A percentile compares a stretch with the other conserved stretches of the same genome.
Conservation (phyloP, 2,329 filamentous ascomycete genomes). For the Fusarium globosum region DNA sequence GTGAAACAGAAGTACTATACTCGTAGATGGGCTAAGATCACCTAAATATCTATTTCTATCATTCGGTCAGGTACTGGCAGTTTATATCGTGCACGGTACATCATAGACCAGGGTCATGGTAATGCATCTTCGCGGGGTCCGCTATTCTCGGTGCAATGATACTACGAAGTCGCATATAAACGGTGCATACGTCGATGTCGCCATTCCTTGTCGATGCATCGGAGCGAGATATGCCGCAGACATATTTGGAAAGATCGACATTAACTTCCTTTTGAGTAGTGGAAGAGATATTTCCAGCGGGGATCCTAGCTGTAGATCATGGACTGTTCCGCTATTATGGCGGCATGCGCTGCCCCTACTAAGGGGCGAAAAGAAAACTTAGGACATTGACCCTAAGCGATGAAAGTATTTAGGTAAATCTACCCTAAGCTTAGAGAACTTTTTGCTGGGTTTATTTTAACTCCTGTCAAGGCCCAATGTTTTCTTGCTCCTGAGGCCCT, state of each 20-base stretch:
- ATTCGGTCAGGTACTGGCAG: no score
- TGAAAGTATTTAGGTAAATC: no score
- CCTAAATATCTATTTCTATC: not conserved
- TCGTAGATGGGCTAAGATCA: not conserved
- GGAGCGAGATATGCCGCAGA: not conserved
- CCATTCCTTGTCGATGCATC: not conserved
- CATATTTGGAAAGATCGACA: not conserved
- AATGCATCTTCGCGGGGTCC: not conserved
- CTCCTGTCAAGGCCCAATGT: no score
- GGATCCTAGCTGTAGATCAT: not conserved
- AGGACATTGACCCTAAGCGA: no score
- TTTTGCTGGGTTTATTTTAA: no score
- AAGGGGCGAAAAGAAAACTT: no score
- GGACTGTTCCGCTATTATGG: not conserved
- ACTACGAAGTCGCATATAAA: not conserved
- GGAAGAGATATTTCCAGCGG: not conserved
- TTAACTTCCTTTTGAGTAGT: not conserved
- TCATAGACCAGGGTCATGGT: no score
- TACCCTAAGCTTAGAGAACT: no score
- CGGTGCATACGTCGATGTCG: not conserved
- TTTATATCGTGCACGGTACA: not conserved
- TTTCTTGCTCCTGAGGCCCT: no score
- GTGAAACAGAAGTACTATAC: not conserved
- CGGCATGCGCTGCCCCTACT: not conserved
- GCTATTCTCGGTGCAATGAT: constrained; percentile 6